These are phyloP conservation scores for Fusarium sp. DNA, from an alignment of 2,329 filamentous ascomycete species.

Conservation along the genomic window DNA sequence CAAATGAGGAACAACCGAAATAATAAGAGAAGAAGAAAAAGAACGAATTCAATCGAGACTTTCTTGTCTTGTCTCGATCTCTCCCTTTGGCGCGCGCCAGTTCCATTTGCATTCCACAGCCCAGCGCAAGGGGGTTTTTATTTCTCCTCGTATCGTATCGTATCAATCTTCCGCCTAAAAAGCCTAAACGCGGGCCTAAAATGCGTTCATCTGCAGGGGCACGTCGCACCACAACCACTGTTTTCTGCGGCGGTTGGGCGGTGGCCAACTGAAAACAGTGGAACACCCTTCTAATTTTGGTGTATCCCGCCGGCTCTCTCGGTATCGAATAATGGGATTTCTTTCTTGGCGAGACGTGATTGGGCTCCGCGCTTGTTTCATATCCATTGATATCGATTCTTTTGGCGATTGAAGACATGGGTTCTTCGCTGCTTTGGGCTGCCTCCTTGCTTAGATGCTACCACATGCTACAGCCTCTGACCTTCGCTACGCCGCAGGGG, in stretches of 20 bases:
- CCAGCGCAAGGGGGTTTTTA: background rate
- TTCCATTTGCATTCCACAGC: background rate
- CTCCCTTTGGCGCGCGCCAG: slow-evolving; percentile 31
- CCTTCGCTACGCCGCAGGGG: slow-evolving; percentile 7
- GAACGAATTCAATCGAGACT: slow-evolving; percentile 5
- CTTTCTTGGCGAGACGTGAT: slow-evolving; percentile 15
- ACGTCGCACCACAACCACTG: slow-evolving; percentile 39
- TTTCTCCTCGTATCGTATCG: slow-evolving; percentile 10
- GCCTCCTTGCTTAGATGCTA: slow-evolving; percentile 15
- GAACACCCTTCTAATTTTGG: slow-evolving; percentile 26
- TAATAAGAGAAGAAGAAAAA: slow-evolving; percentile 16
- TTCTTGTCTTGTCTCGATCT: background rate
- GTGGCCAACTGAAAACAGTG: slow-evolving; percentile 31
- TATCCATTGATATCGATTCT: background rate
- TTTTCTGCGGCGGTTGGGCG: slow-evolving; percentile 19
- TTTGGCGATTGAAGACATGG: background rate
- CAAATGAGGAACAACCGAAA: background rate
- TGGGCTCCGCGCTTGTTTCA: slow-evolving; percentile 19
- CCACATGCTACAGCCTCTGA: slow-evolving; percentile 28
- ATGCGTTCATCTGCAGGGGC: slow-evolving; percentile 31
- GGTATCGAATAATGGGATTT: slow-evolving; percentile 1
- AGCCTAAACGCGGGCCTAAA: background rate
- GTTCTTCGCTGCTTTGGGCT: slow-evolving; percentile 1
- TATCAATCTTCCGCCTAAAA: background rate
- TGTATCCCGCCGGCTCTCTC: background rate